Evolutionary conservation across 2,329 filamentous ascomycete species (phyloP).

Genomic region (Aspergillus clavatus): DNA sequence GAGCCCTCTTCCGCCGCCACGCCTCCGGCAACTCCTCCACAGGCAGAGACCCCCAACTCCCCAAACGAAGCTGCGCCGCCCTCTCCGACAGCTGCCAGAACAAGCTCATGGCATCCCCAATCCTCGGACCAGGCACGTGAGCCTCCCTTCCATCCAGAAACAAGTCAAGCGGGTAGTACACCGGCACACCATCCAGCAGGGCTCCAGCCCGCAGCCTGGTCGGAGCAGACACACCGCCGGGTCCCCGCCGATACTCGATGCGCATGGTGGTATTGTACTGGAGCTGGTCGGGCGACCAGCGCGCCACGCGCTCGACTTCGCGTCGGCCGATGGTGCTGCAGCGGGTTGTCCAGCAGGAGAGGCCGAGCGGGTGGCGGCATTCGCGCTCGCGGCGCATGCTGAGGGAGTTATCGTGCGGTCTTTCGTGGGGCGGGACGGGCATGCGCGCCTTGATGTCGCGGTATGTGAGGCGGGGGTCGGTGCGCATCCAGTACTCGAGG

Average conservation of each 20-base stretch:
- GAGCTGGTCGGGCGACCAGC: conserved; percentile 20
- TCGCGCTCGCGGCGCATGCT: conserved; percentile 27
- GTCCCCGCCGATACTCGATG: conserved; percentile 12
- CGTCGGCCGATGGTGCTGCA: conserved; percentile 13
- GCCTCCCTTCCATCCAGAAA: conserved; percentile 13
- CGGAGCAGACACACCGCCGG: background rate
- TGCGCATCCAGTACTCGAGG: conserved; percentile 29
- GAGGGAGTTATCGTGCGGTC: conserved; percentile 22
- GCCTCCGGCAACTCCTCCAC: conserved; percentile 11
- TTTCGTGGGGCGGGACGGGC: conserved; percentile 10
- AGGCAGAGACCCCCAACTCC: conserved; percentile 19
- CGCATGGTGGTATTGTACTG: conserved; percentile 25
- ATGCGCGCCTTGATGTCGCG: conserved; percentile 28
- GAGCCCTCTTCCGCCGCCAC: conserved; percentile 7
- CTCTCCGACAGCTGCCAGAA: conserved; percentile 15
- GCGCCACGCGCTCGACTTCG: conserved; percentile 26
- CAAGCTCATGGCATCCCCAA: conserved; percentile 11
- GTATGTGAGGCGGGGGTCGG: conserved; percentile 24
- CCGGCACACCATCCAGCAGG: conserved; percentile 3
- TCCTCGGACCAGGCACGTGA: conserved; percentile 14
- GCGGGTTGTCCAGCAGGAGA: conserved; percentile 25
- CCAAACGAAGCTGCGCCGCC: conserved; percentile 5
- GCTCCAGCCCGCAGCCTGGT: conserved; percentile 14
- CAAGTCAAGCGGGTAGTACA: conserved; percentile 13
- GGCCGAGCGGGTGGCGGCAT: conserved; percentile 19